Conservation (phyloP, 2,329 filamentous ascomycete species). For the Colletotrichum tropicale region DNA sequence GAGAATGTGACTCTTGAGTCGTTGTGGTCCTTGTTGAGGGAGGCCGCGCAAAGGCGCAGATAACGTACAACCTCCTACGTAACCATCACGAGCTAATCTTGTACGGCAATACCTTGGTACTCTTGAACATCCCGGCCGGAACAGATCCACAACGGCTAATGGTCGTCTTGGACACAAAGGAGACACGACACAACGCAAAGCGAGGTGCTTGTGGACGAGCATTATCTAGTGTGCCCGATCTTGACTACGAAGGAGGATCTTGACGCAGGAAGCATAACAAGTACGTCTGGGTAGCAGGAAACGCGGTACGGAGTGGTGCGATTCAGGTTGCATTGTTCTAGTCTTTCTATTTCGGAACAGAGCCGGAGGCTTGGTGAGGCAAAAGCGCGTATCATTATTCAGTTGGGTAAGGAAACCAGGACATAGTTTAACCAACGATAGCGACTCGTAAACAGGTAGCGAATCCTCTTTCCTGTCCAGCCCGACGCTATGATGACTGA, state of each 20-base stretch:
- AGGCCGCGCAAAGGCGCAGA: background rate
- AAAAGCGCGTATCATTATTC: background rate
- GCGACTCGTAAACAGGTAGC: background rate
- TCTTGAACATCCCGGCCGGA: background rate
- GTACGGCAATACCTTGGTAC: background rate
- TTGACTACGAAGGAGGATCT: background rate
- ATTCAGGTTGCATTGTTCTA: background rate
- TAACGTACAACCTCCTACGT: background rate
- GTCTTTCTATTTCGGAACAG: background rate
- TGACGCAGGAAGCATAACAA: background rate
- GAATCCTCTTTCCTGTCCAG: background rate
- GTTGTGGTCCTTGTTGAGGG: background rate
- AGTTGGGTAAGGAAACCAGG: background rate
- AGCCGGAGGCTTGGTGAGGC: background rate
- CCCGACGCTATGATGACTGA: background rate
- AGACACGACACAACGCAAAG: background rate
- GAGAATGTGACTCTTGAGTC: background rate
- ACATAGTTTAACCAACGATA: background rate
- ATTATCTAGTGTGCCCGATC: background rate
- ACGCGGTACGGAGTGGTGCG: background rate
- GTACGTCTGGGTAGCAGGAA: background rate
- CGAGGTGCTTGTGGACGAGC: background rate
- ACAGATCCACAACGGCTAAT: background rate
- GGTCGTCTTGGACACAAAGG: background rate
- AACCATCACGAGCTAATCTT: background rate